These are phyloP conservation scores for Prunus mume DNA, from an alignment of 306 rosid species.

Conservation along the genomic window DNA sequence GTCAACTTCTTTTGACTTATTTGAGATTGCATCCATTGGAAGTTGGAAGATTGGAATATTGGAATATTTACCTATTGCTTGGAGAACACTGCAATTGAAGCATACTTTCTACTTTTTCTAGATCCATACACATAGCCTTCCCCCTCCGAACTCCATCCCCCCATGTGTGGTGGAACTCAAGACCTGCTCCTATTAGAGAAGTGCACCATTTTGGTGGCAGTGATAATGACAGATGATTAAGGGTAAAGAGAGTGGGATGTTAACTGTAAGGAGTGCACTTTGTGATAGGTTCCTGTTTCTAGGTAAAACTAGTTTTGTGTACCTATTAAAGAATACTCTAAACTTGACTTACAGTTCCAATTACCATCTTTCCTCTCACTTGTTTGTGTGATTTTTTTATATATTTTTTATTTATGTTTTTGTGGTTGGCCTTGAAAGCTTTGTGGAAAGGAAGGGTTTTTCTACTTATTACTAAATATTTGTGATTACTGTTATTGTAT, in stretches of 20 bases:
- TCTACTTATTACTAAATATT: background rate
- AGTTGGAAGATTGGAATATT: too few relatives aligned
- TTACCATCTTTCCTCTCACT: background rate
- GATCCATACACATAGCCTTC: background rate
- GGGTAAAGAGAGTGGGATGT: background rate
- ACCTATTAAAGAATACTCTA: background rate
- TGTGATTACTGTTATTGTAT: background rate
- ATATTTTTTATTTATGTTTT: background rate
- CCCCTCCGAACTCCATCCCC: background rate
- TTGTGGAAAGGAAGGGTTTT: background rate
- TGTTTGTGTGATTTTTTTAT: background rate
- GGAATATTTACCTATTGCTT: too few relatives aligned
- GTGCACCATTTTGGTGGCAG: background rate
- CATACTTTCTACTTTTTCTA: background rate
- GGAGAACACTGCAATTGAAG: background rate
- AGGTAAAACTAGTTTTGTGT: background rate
- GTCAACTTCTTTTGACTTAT: background rate
- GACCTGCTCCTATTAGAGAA: background rate
- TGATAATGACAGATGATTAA: background rate
- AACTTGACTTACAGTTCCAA: background rate
- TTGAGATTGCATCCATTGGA: background rate
- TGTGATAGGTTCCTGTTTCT: background rate
- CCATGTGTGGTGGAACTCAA: background rate
- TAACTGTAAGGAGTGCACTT: background rate
- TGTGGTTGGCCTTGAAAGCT: background rate